Evolutionary conservation across 768 basidiomycete genomes (phyloP).

Genomic region (Termitomyces sp.): DNA sequence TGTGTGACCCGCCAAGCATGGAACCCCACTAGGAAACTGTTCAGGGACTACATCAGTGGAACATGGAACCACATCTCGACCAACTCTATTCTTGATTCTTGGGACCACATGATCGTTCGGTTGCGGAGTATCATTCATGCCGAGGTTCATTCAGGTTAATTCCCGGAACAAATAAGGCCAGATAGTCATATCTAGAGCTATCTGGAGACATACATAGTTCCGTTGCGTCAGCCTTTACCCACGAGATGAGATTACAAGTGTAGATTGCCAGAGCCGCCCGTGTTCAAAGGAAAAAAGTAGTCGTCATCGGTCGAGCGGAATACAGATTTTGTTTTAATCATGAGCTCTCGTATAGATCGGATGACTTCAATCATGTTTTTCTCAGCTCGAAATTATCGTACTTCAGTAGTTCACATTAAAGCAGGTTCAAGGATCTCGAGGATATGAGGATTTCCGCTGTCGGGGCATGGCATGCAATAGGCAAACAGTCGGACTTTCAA

Average conservation of each 20-base stretch:
- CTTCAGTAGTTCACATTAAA: too few species aligned
- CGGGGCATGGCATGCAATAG: too few species aligned
- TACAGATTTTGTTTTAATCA: background rate
- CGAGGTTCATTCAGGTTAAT: background rate
- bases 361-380: background rate
- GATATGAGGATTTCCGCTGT: too few species aligned
- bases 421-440: too few species aligned
- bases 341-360: background rate
- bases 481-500: too few species aligned
- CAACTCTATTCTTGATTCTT: conserved; percentile 1
- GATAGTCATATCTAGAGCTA: too few species aligned
- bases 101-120: conserved; percentile 5
- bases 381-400: too few species aligned
- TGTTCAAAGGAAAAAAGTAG: background rate
- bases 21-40: conserved; percentile 1
- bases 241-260: too few species aligned
- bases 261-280: background rate
- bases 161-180: background rate
- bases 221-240: background rate
- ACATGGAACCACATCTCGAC: background rate
- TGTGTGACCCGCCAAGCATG: background rate
- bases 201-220: background rate
- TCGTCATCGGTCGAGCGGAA: background rate
- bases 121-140: conserved; percentile 3
- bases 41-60: background rate